Evolutionary conservation across 1,284 basidiomycete species (phyloP), one percentile per base, ranked within the genome.

Genomic region (Irpex sp.): DNA sequence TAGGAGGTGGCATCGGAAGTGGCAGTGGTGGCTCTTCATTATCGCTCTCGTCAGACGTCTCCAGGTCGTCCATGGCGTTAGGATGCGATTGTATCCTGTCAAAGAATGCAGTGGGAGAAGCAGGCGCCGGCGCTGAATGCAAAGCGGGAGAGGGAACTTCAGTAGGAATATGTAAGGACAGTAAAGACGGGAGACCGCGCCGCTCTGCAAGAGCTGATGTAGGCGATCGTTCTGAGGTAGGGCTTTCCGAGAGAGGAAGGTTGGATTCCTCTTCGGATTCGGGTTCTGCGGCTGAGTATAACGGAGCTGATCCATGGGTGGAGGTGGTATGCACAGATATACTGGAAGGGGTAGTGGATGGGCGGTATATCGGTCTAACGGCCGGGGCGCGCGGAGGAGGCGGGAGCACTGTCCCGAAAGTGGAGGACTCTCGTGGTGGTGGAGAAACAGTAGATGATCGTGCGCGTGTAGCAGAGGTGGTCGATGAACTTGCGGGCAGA

Each of bases 21-120:
- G 35, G 78, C 2, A 19, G 37, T 77, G 35, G 42, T 77, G 35
- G 42, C 23, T 45, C 49, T n/a, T 79, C 79, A 49, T 76, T 75
- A 16, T 71, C 71, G 74, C 78, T 67, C 47, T 83, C 82, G 33
- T 81, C 81, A 5, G 80, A 81, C 16, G 81, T 81, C 62, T 88
- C 85, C 56, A 88, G 73, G 64, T 86, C 87, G 67, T 88, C 86
- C 81, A 90, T 83, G 19, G 82, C 84, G 68, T 85, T 85, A n/a
- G 82, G 81, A 56, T 87, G 84, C 37, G 78, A 75, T 67, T 90
- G 85, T 58, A 91, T 83, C 63, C 75, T 81, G 72, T 91, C 88
- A 71, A 91, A 91, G 77, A 91, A 91, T 51, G 82, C 83, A 33
- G 84, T 81, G 0, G 86, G 82, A 9, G 86, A 83, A 9, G 83